A percentile compares a stretch with the other conserved stretches of the same genome.
Conservation (phyloP, 345 rosid species). For the Citrus unshiu region DNA sequence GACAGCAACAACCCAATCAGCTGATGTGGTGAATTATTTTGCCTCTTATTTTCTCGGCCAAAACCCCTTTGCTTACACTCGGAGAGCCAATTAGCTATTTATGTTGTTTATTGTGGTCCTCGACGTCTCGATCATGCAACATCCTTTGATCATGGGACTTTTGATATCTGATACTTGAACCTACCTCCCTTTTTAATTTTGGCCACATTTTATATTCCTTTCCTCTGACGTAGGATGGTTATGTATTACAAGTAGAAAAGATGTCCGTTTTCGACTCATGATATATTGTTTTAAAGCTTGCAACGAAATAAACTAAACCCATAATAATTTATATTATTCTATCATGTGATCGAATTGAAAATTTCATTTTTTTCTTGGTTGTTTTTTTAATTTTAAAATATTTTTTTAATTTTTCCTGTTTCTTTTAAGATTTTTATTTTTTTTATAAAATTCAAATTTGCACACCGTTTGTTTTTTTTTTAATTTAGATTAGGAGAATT, state of each 20-base stretch:
- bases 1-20: not conserved
- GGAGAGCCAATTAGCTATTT: not conserved
- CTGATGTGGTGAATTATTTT: not conserved
- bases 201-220: not conserved
- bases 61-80: not conserved
- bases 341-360: too few species aligned
- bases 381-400: too few species aligned
- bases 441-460: too few species aligned
- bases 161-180: not conserved
- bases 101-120: not conserved
- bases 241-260: too few species aligned
- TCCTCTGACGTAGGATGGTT: not conserved
- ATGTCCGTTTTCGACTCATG: too few species aligned
- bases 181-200: not conserved
- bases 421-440: too few species aligned
- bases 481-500: too few species aligned
- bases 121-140: not conserved
- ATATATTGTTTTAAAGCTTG: too few species aligned
- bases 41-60: not conserved
- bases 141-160: not conserved
- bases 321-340: too few species aligned
- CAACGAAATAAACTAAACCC: too few species aligned
- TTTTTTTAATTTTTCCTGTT: accelerated
- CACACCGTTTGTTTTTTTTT: too few species aligned
- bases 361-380: accelerated